These are phyloP conservation scores for Bruguiera gymnorhiza DNA, from an alignment of 345 rosid species.

Conservation along the genomic window DNA sequence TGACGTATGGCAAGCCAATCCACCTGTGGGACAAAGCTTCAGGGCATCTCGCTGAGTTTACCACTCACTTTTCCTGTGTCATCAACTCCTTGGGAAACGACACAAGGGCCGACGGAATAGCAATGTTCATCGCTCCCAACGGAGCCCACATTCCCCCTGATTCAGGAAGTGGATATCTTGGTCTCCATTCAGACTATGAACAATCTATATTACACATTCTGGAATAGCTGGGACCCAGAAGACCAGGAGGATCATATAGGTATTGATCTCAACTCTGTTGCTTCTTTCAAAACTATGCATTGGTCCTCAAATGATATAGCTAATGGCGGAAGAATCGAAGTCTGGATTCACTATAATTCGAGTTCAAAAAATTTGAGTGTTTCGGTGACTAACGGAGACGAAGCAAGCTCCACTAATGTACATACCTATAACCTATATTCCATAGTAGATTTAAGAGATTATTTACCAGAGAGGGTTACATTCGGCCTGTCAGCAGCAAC, in stretches of 20 bases:
- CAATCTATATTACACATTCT: neutral
- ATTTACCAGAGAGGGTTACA: neutral
- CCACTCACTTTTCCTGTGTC: neutral
- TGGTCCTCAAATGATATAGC: neutral
- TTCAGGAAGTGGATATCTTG: neutral
- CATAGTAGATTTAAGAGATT: neutral
- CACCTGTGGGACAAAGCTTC: slow-evolving; percentile 2
- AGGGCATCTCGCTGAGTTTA: slow-evolving; percentile 3
- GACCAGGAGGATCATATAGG: neutral
- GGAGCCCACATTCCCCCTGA: neutral
- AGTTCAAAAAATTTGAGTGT: slow-evolving; percentile 1
- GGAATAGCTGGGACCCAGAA: neutral
- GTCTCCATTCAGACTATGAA: neutral
- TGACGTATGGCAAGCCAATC: neutral
- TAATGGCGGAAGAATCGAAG: neutral
- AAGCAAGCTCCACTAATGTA: neutral
- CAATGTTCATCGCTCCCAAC: neutral
- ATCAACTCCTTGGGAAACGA: neutral
- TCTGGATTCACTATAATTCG: neutral
- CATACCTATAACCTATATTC: neutral
- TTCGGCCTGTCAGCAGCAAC: slow-evolving; percentile 2
- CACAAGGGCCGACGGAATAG: neutral
- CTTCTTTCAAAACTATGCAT: neutral
- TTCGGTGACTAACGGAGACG: neutral
- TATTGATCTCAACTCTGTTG: neutral